These are phyloP conservation scores for Apodospora peruviana DNA, from an alignment of 495 filamentous ascomycete genomes.

Conservation along the genomic window DNA sequence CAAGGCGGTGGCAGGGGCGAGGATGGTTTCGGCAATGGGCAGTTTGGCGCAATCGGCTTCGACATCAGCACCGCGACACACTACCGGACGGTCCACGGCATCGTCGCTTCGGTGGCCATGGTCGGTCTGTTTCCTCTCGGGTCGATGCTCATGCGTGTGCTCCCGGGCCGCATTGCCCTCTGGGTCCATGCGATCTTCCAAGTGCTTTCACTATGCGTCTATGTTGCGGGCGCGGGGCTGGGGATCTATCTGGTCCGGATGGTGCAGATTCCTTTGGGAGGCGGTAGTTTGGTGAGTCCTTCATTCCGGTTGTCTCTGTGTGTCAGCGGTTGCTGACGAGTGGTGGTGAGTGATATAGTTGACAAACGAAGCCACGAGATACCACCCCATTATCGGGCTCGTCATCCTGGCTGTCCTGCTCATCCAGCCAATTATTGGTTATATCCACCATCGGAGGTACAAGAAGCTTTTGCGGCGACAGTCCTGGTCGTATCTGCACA, in stretches of 20 bases:
- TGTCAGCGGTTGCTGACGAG: background rate
- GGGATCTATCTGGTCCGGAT: slow-evolving; percentile 47
- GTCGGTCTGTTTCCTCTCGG: slow-evolving; percentile 50
- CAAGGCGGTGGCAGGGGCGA: background rate
- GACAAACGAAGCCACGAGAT: slow-evolving; percentile 18
- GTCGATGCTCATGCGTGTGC: slow-evolving; percentile 47
- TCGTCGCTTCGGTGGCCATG: slow-evolving; percentile 39
- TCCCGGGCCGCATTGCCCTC: slow-evolving; percentile 27
- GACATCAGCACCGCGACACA: slow-evolving; percentile 14
- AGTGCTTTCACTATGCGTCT: slow-evolving; percentile 42
- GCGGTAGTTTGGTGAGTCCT: slow-evolving; percentile 13
- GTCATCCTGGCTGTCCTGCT: slow-evolving; percentile 48
- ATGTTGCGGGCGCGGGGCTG: slow-evolving; percentile 52
- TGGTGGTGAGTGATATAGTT: slow-evolving; percentile 11
- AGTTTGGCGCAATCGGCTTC: slow-evolving; percentile 10
- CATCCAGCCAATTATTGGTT: slow-evolving; percentile 57
- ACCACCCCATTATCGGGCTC: slow-evolving; percentile 54
- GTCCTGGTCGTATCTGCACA: slow-evolving; percentile 50
- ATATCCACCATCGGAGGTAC: slow-evolving; percentile 55
- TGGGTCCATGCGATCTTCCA: slow-evolving; percentile 53
- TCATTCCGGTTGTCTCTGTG: background rate
- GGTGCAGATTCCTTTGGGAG: slow-evolving; percentile 15
- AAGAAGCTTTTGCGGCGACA: slow-evolving; percentile 40
- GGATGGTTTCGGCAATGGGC: background rate
- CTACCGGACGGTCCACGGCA: slow-evolving; percentile 34